phyloP scores from a whole-genome alignment of 345 rosid genomes.

The Arabis hirsuta region DNA sequence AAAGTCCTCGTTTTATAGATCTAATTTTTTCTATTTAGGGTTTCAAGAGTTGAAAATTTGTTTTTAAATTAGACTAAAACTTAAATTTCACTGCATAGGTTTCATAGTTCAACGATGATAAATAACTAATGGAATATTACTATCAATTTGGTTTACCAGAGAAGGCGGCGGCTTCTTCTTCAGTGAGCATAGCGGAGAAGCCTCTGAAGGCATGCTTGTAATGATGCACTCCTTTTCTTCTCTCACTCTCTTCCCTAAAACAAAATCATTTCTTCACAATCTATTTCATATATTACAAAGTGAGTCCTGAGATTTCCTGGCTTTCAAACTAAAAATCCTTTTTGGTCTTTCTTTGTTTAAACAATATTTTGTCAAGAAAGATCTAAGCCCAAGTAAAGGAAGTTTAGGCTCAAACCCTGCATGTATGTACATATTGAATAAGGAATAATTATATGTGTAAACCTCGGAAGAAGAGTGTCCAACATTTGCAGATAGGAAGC shows the following conservation, averaged over 20 bases:
- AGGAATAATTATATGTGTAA: not conserved
- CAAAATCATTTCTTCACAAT: not conserved
- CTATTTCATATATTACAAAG: too few species aligned
- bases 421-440: not conserved
- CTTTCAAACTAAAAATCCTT: not conserved
- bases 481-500: slow-evolving; percentile 29
- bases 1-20: too few species aligned
- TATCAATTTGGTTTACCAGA: slow-evolving; percentile 42
- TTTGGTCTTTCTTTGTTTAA: not conserved
- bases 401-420: not conserved
- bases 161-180: slow-evolving; percentile 62
- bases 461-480: slow-evolving; percentile 38
- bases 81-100: too few species aligned
- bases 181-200: slow-evolving; percentile 80
- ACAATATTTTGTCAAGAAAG: not conserved
- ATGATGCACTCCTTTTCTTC: slow-evolving; percentile 54
- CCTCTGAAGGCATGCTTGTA: slow-evolving; percentile 71
- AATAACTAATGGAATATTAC: too few species aligned
- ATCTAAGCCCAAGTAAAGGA: not conserved
- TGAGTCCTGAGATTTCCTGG: too few species aligned
- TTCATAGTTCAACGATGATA: too few species aligned
- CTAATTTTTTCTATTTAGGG: too few species aligned
- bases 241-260: slow-evolving; percentile 53
- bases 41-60: too few species aligned
- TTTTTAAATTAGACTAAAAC: too few species aligned